Conservation (phyloP, 495 filamentous ascomycete species). For the Talaromyces thailandensis region DNA sequence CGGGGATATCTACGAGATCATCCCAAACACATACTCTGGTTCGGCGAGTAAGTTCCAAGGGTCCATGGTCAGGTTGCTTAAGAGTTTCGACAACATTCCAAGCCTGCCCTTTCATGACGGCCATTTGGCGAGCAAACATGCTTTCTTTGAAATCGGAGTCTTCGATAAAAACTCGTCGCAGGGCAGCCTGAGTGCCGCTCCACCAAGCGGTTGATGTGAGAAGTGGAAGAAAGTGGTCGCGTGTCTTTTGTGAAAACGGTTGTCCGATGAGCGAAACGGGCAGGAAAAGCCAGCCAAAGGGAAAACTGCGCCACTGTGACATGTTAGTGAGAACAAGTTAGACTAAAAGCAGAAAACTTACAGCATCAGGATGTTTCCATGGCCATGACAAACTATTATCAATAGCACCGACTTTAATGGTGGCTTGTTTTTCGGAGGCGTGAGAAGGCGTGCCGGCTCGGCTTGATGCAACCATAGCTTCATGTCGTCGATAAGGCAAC, state of each 20-base stretch:
- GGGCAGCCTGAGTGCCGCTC: slow-evolving; percentile 81
- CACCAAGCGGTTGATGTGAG: slow-evolving; percentile 94
- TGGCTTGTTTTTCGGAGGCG: slow-evolving; percentile 36
- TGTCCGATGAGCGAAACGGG: slow-evolving; percentile 94
- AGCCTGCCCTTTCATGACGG: slow-evolving; percentile 97
- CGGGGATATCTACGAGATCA: slow-evolving; percentile 89
- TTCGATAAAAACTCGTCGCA: slow-evolving; percentile 77
- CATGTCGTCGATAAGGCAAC: slow-evolving; percentile 67
- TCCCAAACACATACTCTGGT: slow-evolving; percentile 96
- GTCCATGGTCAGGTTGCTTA: slow-evolving; percentile 85
- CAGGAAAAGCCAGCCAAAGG: slow-evolving; percentile 97
- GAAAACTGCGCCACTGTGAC: slow-evolving; percentile 71
- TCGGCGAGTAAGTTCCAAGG: slow-evolving; percentile 82
- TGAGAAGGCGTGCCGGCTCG: slow-evolving; percentile 48
- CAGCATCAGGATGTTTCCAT: slow-evolving; percentile 97
- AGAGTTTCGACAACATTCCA: slow-evolving; percentile 98
- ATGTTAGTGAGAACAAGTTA: slow-evolving; percentile 11
- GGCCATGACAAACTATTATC: slow-evolving; percentile 98
- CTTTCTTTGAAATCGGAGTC: slow-evolving; percentile 95
- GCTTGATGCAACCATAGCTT: slow-evolving; percentile 73
- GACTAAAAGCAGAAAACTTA: slow-evolving; percentile 28
- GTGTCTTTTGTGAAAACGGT: slow-evolving; percentile 86
- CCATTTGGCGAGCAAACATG: slow-evolving; percentile 95
- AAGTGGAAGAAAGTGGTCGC: slow-evolving; percentile 87
- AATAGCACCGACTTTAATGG: slow-evolving; percentile 82